phyloP scores from a whole-genome alignment of 2,329 filamentous ascomycete species.

The Xylaria multiplex region DNA sequence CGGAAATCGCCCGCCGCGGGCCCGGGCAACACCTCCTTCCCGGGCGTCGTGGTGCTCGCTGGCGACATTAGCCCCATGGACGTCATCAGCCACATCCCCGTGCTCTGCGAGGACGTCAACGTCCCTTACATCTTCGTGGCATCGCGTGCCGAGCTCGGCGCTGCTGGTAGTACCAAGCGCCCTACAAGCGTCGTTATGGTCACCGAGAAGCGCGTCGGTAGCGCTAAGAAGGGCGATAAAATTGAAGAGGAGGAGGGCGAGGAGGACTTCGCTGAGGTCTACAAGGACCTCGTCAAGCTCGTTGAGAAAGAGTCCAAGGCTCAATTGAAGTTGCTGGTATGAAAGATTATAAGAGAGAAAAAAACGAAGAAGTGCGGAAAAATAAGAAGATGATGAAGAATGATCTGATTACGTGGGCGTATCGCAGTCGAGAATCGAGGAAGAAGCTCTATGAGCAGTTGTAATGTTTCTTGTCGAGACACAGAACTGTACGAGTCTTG shows the following conservation, averaged over 20 bases:
- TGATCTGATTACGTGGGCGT: conserved; percentile 6
- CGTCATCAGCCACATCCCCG: conserved; percentile 96
- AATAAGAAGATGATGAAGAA: background rate
- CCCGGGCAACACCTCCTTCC: conserved; percentile 70
- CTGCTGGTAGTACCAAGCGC: conserved; percentile 92
- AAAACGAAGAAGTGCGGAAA: background rate
- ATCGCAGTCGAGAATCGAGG: background rate
- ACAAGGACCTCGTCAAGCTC: conserved; percentile 72
- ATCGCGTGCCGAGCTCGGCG: conserved; percentile 91
- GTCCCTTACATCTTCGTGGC: conserved; percentile 96
- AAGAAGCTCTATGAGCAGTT: background rate
- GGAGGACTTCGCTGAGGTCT: conserved; percentile 71
- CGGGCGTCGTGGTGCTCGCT: conserved; percentile 87
- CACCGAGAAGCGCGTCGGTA: conserved; percentile 62
- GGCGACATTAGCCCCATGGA: conserved; percentile 99
- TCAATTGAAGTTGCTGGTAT: conserved; percentile 61
- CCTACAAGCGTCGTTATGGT: conserved; percentile 97
- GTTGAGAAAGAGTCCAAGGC: conserved; percentile 69
- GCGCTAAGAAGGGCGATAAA: conserved; percentile 54
- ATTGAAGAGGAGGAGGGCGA: conserved; percentile 61
- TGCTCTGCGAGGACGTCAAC: conserved; percentile 97
- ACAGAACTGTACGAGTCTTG: background rate
- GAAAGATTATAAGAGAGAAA: conserved; percentile 5
- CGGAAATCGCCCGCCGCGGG: conserved; percentile 84
- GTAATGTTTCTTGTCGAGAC: background rate